These are phyloP conservation scores for Lentinula sp. DNA, from an alignment of 768 basidiomycete species.

Conservation along the genomic window DNA sequence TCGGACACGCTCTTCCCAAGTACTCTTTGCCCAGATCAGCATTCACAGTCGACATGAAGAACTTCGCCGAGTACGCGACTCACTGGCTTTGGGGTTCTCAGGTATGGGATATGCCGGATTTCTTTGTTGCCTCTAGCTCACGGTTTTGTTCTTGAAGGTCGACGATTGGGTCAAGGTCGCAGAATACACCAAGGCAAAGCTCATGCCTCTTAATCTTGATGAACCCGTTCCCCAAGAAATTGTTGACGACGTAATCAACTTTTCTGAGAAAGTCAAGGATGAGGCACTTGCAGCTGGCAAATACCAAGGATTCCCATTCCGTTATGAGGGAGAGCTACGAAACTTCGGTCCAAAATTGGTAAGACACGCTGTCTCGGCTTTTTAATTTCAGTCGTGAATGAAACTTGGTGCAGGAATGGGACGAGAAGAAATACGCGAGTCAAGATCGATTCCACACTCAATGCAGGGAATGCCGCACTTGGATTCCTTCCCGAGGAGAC, in stretches of 20 bases:
- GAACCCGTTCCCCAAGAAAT: conserved; percentile 11
- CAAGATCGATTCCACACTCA: conserved; percentile 12
- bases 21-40: conserved; percentile 8
- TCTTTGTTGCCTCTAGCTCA: neutral
- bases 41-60: conserved; percentile 8
- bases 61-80: conserved; percentile 8
- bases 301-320: conserved; percentile 11
- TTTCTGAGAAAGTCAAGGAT: conserved; percentile 10
- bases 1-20: conserved; percentile 9
- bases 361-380: neutral
- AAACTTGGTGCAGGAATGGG: conserved; percentile 7
- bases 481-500: conserved; percentile 12
- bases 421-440: conserved; percentile 5
- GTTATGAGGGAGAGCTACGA: conserved; percentile 10
- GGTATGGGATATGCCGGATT: neutral
- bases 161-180: conserved; percentile 12
- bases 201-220: conserved; percentile 11
- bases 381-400: neutral
- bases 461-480: conserved; percentile 7
- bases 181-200: conserved; percentile 7
- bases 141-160: neutral
- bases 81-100: conserved; percentile 13
- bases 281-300: conserved; percentile 11
- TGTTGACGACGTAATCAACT: conserved; percentile 10
- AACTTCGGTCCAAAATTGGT: conserved; percentile 10